Base-by-base conservation (phyloP, 331 rosid species). In the Quercus phellos region DNA sequence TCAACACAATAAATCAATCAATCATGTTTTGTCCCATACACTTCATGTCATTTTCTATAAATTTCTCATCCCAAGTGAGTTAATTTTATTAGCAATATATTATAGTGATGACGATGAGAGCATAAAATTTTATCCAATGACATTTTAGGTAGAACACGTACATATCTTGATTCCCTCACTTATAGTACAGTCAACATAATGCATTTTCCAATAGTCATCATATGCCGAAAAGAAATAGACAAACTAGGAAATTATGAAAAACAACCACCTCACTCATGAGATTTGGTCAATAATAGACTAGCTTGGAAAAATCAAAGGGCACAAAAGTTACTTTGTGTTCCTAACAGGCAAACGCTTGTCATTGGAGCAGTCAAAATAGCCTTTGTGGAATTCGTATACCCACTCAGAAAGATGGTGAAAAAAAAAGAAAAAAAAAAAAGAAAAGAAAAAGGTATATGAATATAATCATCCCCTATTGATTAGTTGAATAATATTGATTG, bases 241-340 rank as follows among this genome's bases (percentile, higher is more conserved):
- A 46, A 29, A n/a, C 70, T 1, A 75, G 16, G 60, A 79, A 75
- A 51, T 69, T 43, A 21, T 43, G 30, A 43, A 22, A 42, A 64
- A 55, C 38, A 38, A 38, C 59, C 38, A 51, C 51, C 26, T 14
- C 74, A 66, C 34, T 42, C 8, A 16, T 54, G 71, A 38, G 29
- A 55, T n/a, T 16, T 55, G 78, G 91, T 88, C 88, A 81, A 85
- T 58, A 74, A 43, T 75, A 56, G 68, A 72, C 58, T 16, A 19
- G 54, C 68, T 51, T 1, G 9, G 60, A 85, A 83, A 81, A 80
- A 24, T 82, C 82, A 77, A 85, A 75, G 61, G 79, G 68, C 29
- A 42, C 46, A 79, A 76, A 70, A 38, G 76, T 66, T 68, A 43
- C 60, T 67, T 63, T 64, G 12, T 51, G 42, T 30, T 30, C 16